Percentiles rank a stretch among this genome's conserved stretches.
Conservation (phyloP, 2,329 filamentous ascomycete species). For the Sporothrix globosa region DNA sequence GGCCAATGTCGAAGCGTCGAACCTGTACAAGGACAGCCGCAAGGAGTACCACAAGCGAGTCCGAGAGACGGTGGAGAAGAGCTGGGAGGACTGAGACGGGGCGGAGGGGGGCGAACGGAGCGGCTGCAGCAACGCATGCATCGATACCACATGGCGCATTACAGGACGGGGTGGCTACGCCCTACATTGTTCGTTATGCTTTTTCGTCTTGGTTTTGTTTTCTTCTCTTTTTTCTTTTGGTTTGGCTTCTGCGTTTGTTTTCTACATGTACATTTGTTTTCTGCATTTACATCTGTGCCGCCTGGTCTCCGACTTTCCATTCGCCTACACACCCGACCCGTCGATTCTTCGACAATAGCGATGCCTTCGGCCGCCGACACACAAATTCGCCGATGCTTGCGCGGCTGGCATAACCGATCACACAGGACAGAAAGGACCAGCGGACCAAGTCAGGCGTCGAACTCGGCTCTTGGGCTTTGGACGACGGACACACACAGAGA, state of each 20-base stretch:
- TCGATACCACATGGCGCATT: slow-evolving; percentile 26
- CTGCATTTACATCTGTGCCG: neutral
- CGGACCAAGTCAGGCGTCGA: neutral
- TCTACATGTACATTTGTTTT: neutral
- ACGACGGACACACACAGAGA: neutral
- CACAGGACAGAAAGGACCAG: neutral
- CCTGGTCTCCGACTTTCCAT: neutral
- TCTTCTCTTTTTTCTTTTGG: neutral
- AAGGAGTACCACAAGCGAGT: slow-evolving; percentile 96
- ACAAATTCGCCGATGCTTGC: no score
- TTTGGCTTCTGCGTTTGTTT: neutral
- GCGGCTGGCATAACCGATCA: no score
- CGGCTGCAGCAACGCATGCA: slow-evolving; percentile 18
- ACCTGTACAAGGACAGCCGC: slow-evolving; percentile 96
- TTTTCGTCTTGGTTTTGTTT: neutral
- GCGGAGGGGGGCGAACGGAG: neutral
- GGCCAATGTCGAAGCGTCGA: slow-evolving; percentile 96
- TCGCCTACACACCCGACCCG: neutral
- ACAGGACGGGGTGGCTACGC: neutral
- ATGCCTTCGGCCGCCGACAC: neutral
- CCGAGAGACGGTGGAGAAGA: slow-evolving; percentile 96
- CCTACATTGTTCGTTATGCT: neutral
- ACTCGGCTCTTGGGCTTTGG: neutral
- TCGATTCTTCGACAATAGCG: neutral
- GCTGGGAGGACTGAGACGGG: slow-evolving; percentile 79